Conservation (phyloP, 2,329 filamentous ascomycete species). For the Bipolaris sorokiniana region DNA sequence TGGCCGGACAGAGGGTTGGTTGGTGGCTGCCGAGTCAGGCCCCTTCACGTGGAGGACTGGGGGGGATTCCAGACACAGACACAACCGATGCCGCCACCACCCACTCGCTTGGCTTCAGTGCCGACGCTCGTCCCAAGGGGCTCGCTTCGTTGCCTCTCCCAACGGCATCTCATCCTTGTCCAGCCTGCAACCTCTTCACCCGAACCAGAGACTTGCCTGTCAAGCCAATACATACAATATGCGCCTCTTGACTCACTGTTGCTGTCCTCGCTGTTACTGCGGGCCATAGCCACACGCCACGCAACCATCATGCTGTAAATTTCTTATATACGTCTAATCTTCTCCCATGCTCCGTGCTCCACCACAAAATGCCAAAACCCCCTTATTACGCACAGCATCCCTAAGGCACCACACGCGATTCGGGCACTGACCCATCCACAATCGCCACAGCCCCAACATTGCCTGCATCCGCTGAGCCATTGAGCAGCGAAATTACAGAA, state of each 20-base stretch:
- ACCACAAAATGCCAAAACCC: conserved; percentile 25
- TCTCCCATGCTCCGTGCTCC: conserved; percentile 25
- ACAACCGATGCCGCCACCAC: neutral
- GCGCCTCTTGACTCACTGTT: neutral
- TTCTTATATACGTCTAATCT: conserved; percentile 11
- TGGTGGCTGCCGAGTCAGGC: conserved; percentile 19
- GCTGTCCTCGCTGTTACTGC: neutral
- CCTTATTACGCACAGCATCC: conserved; percentile 3
- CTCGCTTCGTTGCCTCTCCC: conserved; percentile 10
- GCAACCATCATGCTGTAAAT: conserved; percentile 6
- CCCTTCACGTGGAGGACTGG: conserved; percentile 19
- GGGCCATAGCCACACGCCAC: conserved; percentile 3
- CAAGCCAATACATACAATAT: neutral
- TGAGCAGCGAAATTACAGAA: conserved; percentile 64
- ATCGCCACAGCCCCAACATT: conserved; percentile 51
- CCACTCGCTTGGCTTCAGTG: conserved; percentile 9
- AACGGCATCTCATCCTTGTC: neutral
- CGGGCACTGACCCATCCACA: conserved; percentile 48
- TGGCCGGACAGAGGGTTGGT: neutral
- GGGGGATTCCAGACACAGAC: neutral
- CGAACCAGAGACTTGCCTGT: neutral
- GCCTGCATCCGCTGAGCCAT: conserved; percentile 54
- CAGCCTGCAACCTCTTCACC: too few species aligned
- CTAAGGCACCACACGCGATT: conserved; percentile 29
- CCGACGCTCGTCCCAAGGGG: conserved; percentile 22